Conservation (phyloP, 2,329 filamentous ascomycete species). For the Parafenestella ontariensis region DNA sequence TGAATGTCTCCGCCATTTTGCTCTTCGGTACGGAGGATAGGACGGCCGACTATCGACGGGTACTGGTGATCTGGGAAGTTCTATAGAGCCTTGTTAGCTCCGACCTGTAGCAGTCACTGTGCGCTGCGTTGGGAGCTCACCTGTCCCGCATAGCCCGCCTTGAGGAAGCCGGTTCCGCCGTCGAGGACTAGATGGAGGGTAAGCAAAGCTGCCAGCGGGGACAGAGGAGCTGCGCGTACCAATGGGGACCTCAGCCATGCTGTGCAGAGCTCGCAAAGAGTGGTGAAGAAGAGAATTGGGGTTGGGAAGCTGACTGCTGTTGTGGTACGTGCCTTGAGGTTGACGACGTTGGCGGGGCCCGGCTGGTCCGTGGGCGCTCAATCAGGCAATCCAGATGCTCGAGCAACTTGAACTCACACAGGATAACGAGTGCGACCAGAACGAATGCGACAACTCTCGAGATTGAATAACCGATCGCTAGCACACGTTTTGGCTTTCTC, state of each 20-base stretch:
- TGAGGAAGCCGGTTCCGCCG: conserved; percentile 99
- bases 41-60: conserved; percentile 96
- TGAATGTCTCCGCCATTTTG: conserved; percentile 72
- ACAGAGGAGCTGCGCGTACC: conserved; percentile 44
- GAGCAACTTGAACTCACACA: background rate
- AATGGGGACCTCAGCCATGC: conserved; percentile 59
- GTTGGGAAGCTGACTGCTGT: conserved; percentile 20
- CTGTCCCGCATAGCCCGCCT: conserved; percentile 97
- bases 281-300: conserved; percentile 11
- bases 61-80: conserved; percentile 99
- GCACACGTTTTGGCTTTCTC: background rate
- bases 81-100: conserved; percentile 52
- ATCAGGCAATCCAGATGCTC: conserved; percentile 19
- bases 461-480: background rate
- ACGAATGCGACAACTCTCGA: background rate
- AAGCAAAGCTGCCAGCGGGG: conserved; percentile 29
- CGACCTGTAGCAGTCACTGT: background rate
- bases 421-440: background rate
- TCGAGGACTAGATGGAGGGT: conserved; percentile 78
- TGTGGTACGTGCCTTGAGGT: conserved; percentile 23
- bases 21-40: conserved; percentile 96
- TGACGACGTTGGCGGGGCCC: conserved; percentile 40
- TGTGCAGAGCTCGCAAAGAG: conserved; percentile 28
- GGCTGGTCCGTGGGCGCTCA: conserved; percentile 32
- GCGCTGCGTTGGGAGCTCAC: conserved; percentile 52